Evolutionary conservation across 495 filamentous ascomycete genomes (phyloP), one percentile per base, ranked within the genome.

Genomic region (Talaromyces nanjingensis): DNA sequence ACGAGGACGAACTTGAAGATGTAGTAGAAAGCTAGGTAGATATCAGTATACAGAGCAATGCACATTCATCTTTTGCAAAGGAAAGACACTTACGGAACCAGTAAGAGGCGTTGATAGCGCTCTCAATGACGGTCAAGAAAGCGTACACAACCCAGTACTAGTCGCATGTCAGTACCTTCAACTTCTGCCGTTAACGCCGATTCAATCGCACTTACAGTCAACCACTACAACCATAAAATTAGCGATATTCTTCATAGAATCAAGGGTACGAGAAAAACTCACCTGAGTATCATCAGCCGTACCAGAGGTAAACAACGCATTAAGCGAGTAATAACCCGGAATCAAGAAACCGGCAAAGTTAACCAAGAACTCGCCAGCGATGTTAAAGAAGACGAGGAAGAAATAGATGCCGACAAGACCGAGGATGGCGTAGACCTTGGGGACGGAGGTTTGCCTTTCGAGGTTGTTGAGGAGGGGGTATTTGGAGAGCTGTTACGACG

Each of bases 371-470:
- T 94, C 91, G 71, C 94, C 93, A 65, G 91, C 94, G 69, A 97
- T 93, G 85, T 99, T 99, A 84, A 99, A 96, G 84, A 98, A 89
- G 78, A 98, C 90, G 18, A 99, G 85, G 85, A 97, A 97, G 84
- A 96, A 92, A 84, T 99, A 99, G 69, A 96, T 82, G 57, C 87
- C 88, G 56, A 74, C 78, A 12, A 97, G 76, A 67, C 94, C 94
- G 57, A 97, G 89, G 78, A 96, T 85, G 67, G 87, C 91, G 71
- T 99, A 98, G 74, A 93, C 91, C 84, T 99, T 99, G 66, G 94
- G 94, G 55, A 97, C 87, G 24, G 86, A 89, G 66, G 91, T 94
- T 79, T 96, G 91, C 78, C 90, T 91, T 87, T 99, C 96, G 66
- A 99, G 86, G 81, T 98, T 96, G 85, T 90, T 93, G 73, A 99